Percentiles rank a stretch among this genome's conserved stretches.
These are phyloP conservation scores for Phascolomyces articulosus DNA, from an alignment of 371 early-diverging fungal species.

Conservation along the genomic window DNA sequence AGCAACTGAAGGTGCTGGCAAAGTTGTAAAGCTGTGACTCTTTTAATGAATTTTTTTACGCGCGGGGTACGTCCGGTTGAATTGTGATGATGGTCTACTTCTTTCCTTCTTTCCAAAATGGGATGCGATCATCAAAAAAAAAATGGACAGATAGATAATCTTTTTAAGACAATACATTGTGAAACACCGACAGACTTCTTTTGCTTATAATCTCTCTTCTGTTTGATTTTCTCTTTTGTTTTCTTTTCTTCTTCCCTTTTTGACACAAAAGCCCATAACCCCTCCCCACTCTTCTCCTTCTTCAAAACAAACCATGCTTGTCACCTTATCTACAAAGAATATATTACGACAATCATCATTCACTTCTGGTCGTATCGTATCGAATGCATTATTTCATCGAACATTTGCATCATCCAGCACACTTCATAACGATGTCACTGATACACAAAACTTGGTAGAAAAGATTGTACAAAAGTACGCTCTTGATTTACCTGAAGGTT, in stretches of 20 bases:
- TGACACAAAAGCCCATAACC: not conserved
- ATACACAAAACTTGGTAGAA: constrained; percentile 86
- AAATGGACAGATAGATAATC: constrained; percentile 8
- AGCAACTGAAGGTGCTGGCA: too few relatives aligned
- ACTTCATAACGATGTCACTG: constrained; percentile 21
- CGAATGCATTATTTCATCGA: constrained; percentile 12
- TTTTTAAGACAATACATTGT: not conserved
- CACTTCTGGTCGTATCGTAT: constrained; percentile 3
- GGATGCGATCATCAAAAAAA: not conserved
- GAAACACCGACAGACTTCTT: too few relatives aligned
- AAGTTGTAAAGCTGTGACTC: not conserved
- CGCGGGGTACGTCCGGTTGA: too few relatives aligned
- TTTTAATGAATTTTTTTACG: not conserved
- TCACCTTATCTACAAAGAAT: constrained; percentile 18
- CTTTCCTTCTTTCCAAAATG: constrained; percentile 1
- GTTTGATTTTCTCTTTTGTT: not conserved
- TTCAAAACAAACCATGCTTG: constrained; percentile 17
- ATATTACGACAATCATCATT: constrained; percentile 11
- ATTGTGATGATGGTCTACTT: too few relatives aligned
- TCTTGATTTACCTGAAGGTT: constrained; percentile 67
- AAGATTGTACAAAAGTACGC: constrained; percentile 92
- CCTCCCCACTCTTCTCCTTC: not conserved
- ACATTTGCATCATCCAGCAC: constrained; percentile 23
- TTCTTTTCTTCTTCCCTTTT: not conserved
- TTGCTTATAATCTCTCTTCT: not conserved